Percentiles rank a stretch among this genome's conserved stretches.
Conservation (phyloP, 2,329 filamentous ascomycete genomes). For the Fusarium sambucinum region DNA sequence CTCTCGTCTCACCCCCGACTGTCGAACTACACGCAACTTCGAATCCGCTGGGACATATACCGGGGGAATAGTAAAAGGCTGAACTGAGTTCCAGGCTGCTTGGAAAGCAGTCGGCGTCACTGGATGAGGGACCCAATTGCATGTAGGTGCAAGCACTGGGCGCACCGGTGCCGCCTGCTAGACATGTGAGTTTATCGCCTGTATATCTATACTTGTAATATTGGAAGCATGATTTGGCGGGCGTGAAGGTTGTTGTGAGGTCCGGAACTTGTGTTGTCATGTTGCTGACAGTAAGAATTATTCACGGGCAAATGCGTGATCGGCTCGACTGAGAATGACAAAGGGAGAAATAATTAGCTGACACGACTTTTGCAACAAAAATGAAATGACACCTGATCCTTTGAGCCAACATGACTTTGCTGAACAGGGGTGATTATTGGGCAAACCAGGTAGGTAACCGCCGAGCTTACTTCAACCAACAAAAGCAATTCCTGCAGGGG, state of each 20-base stretch:
- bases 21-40: constrained; percentile 15
- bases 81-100: constrained; percentile 4
- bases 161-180: not conserved
- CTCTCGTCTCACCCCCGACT: constrained; percentile 1
- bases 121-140: constrained; percentile 1
- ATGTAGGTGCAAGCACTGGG: constrained; percentile 9
- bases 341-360: not conserved
- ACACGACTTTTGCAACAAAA: not conserved
- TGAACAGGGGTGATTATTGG: constrained; percentile 3
- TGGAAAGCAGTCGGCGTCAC: not conserved
- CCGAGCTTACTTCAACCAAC: too few relatives aligned
- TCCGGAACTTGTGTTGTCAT: constrained; percentile 6
- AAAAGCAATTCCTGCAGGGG: too few relatives aligned
- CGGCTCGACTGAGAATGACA: not conserved
- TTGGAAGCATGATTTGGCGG: constrained; percentile 6
- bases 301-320: not conserved
- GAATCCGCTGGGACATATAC: constrained; percentile 8
- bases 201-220: constrained; percentile 18
- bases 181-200: constrained; percentile 3
- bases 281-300: not conserved
- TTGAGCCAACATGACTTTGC: not conserved
- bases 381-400: constrained; percentile 2
- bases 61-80: constrained; percentile 2
- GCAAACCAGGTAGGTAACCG: too few relatives aligned
- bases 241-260: constrained; percentile 17